These are phyloP conservation scores for Elaeis oleifera DNA, from an alignment of 202 grass and related monocot genomes.

Conservation along the genomic window DNA sequence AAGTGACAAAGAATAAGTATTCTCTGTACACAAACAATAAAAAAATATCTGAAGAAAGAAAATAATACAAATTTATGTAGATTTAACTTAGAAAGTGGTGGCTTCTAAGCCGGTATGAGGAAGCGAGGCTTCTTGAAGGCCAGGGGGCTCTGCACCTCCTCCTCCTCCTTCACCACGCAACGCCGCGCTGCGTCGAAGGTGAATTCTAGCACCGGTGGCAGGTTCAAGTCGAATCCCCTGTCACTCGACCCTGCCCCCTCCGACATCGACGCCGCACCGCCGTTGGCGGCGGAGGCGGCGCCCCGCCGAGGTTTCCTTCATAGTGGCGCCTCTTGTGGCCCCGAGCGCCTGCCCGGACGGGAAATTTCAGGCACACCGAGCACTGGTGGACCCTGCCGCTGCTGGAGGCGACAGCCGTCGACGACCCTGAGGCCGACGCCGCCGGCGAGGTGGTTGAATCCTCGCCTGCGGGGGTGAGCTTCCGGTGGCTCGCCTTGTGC, in stretches of 20 bases:
- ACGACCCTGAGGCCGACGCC: slow-evolving; percentile 6
- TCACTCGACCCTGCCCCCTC: background rate
- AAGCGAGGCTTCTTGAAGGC: slow-evolving; percentile 75
- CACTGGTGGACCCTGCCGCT: slow-evolving; percentile 1
- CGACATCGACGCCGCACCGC: background rate
- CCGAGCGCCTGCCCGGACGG: slow-evolving; percentile 13
- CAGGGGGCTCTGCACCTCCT: slow-evolving; percentile 66
- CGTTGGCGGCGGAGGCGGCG: background rate
- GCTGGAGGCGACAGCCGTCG: slow-evolving; percentile 2
- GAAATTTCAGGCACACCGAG: slow-evolving; percentile 11
- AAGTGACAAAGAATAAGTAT: too few relatives aligned
- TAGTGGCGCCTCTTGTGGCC: slow-evolving; percentile 17
- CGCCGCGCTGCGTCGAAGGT: background rate
- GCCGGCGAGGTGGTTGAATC: too few relatives aligned
- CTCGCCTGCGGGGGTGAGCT: background rate
- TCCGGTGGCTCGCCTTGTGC: background rate
- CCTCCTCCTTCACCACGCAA: slow-evolving; percentile 23
- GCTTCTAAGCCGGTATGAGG: slow-evolving; percentile 39
- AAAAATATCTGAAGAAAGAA: too few relatives aligned
- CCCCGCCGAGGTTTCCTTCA: background rate
- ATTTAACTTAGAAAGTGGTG: too few relatives aligned
- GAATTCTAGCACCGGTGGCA: slow-evolving; percentile 1
- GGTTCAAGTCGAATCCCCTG: slow-evolving; percentile 8
- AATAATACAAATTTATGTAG: too few relatives aligned
- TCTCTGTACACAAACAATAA: too few relatives aligned